Evolutionary conservation across 202 grass and related monocot genomes (phyloP), one percentile per base, ranked within the genome.

Genomic region (Panicum hallii): DNA sequence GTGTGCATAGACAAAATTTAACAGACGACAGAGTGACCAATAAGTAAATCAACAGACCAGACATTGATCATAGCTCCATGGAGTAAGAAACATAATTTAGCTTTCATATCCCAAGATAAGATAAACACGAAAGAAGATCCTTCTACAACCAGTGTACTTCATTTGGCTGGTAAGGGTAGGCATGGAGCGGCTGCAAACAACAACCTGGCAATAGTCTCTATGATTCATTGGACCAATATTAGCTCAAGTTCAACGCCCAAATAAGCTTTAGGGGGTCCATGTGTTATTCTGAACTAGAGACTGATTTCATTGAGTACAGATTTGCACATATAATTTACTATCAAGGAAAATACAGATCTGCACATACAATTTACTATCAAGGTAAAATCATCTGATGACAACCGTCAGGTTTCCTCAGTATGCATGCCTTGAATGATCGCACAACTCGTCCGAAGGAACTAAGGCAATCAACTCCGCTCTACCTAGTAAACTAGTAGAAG

Each of bases 401-500:
- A 70, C 36, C 55, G 30, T 75, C 70, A 43, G 22, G 19, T 81
- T 87, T 81, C 47, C 48, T 72, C 34, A 23, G 81, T 88, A 78
- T 91, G 80, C 77, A 91, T 88, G 75, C 55, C 75, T 79, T 60
- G 5, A 57, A 41, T 23, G 68, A 77, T 56, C 70, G 9, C 55
- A 77, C 67, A 85, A 84, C 85, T 81, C 71, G 46, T 28, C 1
- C 13, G 54, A 58, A 60, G n/a, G 56, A 81, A 88, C 77, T 85
- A 85, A 77, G 79, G 81, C 55, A 81, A 80, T 41, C 62, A 53
- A 72, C 89, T 72, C 61, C 44, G 22, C 17, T 20, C 54, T 81
- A 84, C 40, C 88, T 79, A 83, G 19, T 81, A 87, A 79, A 67
- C 70, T 60, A 81, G 72, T 46, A 17, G 1, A 71, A 87, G 75